Conservation (phyloP, 495 filamentous ascomycete species). For the Hyaloscypha hepaticicola region DNA sequence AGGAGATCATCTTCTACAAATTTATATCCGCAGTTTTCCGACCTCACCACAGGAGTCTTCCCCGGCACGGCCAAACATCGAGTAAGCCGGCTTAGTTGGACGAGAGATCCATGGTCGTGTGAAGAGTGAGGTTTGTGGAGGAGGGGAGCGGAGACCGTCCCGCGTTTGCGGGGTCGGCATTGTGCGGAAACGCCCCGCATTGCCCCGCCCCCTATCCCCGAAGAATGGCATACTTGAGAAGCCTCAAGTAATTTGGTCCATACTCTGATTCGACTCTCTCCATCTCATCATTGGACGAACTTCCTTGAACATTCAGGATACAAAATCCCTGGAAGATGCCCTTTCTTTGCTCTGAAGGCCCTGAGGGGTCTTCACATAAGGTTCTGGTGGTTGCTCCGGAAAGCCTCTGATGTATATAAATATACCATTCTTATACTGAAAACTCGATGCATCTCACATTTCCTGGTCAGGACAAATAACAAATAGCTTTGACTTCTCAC, state of each 20-base stretch:
- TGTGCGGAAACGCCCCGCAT: neutral
- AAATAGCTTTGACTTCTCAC: neutral
- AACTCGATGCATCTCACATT: neutral
- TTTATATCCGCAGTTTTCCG: neutral
- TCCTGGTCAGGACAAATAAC: neutral
- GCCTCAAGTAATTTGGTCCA: too few relatives aligned
- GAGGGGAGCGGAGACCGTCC: neutral
- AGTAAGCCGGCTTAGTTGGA: neutral
- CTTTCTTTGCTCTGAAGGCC: too few relatives aligned
- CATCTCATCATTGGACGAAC: too few relatives aligned
- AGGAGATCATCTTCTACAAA: neutral
- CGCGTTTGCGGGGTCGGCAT: neutral
- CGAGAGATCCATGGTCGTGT: neutral
- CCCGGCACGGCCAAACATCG: neutral
- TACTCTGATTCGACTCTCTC: too few relatives aligned
- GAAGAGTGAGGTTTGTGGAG: neutral
- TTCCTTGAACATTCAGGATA: too few relatives aligned
- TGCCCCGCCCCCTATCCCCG: neutral
- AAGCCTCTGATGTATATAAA: too few relatives aligned
- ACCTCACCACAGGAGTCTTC: neutral
- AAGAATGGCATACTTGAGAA: too few relatives aligned
- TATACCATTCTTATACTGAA: too few relatives aligned
- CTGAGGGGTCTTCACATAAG: too few relatives aligned
- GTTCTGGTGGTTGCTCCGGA: too few relatives aligned
- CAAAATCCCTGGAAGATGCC: too few relatives aligned